Conservation (phyloP, 768 basidiomycete genomes). For the Xerocomus potaroensis region DNA sequence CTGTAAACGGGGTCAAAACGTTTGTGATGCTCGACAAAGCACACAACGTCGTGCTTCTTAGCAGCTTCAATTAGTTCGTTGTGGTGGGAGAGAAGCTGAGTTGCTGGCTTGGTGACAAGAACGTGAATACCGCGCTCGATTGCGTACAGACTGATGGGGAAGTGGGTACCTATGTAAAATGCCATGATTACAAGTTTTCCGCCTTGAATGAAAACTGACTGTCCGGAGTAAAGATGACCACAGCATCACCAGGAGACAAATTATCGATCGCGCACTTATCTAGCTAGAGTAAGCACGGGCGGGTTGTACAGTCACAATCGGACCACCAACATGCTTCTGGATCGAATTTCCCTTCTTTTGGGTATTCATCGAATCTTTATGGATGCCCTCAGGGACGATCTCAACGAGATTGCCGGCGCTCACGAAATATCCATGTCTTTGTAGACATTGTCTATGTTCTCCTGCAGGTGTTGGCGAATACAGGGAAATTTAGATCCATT, state of each 20-base stretch:
- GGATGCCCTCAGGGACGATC: not conserved
- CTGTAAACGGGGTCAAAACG: constrained; percentile 91
- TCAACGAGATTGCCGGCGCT: constrained; percentile 21
- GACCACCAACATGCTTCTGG: constrained; percentile 72
- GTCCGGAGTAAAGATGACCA: constrained; percentile 91
- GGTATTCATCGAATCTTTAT: constrained; percentile 72
- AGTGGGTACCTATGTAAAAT: constrained; percentile 64
- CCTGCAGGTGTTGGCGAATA: constrained; percentile 72
- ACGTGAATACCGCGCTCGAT: constrained; percentile 85
- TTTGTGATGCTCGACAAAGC: constrained; percentile 95
- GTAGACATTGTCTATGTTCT: constrained; percentile 82
- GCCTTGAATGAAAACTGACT: constrained; percentile 41
- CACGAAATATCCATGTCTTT: constrained; percentile 84
- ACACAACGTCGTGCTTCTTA: constrained; percentile 73
- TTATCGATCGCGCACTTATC: constrained; percentile 80
- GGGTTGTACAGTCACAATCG: constrained; percentile 1
- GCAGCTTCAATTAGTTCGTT: constrained; percentile 72
- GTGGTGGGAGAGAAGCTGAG: constrained; percentile 81
- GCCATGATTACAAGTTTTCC: not conserved
- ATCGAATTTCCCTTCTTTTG: constrained; percentile 63
- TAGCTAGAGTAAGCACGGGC: constrained; percentile 26
- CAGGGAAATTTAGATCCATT: constrained; percentile 85
- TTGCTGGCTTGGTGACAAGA: constrained; percentile 90
- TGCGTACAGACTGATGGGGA: constrained; percentile 80
- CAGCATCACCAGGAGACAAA: constrained; percentile 78